These are phyloP conservation scores for Blastobotrys attinorum DNA, from an alignment of 805 yeast species.

Conservation along the genomic window DNA sequence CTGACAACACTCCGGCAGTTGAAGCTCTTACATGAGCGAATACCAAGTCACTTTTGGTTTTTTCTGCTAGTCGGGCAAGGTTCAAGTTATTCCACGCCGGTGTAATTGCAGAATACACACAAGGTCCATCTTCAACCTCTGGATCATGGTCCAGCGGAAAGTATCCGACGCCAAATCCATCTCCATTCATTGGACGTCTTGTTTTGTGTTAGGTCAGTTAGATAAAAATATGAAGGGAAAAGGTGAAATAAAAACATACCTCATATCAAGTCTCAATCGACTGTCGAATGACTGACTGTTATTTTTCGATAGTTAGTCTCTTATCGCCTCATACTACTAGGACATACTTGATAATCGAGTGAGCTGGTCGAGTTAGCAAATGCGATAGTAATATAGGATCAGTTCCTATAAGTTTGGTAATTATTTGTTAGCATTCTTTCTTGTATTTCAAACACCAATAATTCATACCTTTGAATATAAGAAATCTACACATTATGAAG, in stretches of 20 bases:
- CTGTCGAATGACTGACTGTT: constrained; percentile 78
- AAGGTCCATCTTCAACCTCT: constrained; percentile 62
- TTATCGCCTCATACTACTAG: neutral
- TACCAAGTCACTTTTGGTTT: constrained; percentile 74
- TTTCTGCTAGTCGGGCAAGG: constrained; percentile 73
- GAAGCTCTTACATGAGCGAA: constrained; percentile 97
- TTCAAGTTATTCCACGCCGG: constrained; percentile 97
- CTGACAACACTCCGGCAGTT: constrained; percentile 88
- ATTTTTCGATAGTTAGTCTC: neutral
- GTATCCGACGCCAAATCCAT: constrained; percentile 97
- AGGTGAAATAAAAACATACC: no score
- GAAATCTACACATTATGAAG: constrained; percentile 72
- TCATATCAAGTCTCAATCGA: constrained; percentile 73
- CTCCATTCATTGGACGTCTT: constrained; percentile 96
- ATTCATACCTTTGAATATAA: constrained; percentile 59
- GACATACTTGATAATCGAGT: constrained; percentile 74
- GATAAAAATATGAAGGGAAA: no score
- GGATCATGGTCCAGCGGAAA: constrained; percentile 52
- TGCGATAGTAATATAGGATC: constrained; percentile 84
- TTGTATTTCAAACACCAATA: constrained; percentile 2
- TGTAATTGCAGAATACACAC: constrained; percentile 89
- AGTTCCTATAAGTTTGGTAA: constrained; percentile 50
- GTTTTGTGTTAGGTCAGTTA: no score
- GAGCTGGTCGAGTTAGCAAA: constrained; percentile 88
- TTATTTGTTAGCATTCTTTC: neutral